These are phyloP conservation scores for Sergeia podlipaevii DNA, from an alignment of 208 protist genomes.

Conservation along the genomic window DNA sequence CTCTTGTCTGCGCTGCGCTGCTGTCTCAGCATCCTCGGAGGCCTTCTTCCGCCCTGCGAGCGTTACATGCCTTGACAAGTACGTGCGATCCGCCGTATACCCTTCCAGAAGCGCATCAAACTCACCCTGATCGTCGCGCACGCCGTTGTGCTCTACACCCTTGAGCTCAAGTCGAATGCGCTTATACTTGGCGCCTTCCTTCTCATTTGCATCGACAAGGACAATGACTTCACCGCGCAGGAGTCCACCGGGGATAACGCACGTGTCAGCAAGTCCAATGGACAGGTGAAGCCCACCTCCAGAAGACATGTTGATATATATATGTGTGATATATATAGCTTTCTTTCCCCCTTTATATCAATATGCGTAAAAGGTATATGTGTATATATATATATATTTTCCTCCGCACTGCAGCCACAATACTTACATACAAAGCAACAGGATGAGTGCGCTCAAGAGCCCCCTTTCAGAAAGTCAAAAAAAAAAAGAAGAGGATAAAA, in stretches of 20 bases:
- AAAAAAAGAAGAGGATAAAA: conserved; percentile 9
- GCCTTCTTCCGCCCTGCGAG: conserved; percentile 31
- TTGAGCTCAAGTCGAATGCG: conserved; percentile 35
- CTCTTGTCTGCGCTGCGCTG: conserved; percentile 40
- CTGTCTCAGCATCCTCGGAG: conserved; percentile 33
- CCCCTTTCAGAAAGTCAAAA: neutral
- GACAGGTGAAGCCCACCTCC: neutral
- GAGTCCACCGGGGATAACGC: conserved; percentile 5
- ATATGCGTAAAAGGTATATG: conserved; percentile 18
- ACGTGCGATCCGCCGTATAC: conserved; percentile 49
- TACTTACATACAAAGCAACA: neutral
- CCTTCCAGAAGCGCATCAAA: conserved; percentile 47
- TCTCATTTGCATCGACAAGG: conserved; percentile 14
- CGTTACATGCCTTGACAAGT: conserved; percentile 54
- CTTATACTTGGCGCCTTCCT: conserved; percentile 25
- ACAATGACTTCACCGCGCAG: conserved; percentile 34
- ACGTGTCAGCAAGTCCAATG: conserved; percentile 8
- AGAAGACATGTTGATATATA: neutral
- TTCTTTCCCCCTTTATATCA: conserved; percentile 7
- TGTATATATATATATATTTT: conserved; percentile 6
- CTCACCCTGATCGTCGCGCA: conserved; percentile 59
- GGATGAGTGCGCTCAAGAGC: too few species aligned
- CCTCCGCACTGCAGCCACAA: neutral
- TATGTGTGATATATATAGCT: conserved; percentile 18
- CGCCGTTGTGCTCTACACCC: conserved; percentile 34